These are phyloP conservation scores for Aegilops longissima DNA, from an alignment of 176 grass and related monocot species.

Conservation along the genomic window DNA sequence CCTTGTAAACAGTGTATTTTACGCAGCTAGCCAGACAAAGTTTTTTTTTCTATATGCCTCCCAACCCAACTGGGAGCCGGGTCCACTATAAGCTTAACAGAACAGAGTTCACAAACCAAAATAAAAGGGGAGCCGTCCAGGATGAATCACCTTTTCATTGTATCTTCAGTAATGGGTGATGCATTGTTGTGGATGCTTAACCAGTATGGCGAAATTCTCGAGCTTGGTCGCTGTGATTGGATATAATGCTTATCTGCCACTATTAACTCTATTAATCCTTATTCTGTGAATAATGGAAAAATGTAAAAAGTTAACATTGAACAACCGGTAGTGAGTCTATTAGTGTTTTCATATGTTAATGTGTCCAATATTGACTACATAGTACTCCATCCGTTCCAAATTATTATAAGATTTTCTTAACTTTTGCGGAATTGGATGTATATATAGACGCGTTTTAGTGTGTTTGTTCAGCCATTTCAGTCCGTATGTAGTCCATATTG, in stretches of 20 bases:
- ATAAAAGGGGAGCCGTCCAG: not conserved
- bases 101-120: too few relatives aligned
- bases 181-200: not conserved
- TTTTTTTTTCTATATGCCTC: too few relatives aligned
- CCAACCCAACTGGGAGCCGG: too few relatives aligned
- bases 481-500: too few relatives aligned
- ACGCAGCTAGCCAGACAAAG: not conserved
- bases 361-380: not conserved
- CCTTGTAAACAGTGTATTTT: not conserved
- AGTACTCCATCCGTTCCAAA: too few relatives aligned
- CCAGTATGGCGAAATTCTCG: not conserved
- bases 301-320: not conserved
- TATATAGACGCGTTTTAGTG: too few relatives aligned
- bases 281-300: not conserved
- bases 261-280: not conserved
- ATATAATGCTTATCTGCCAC: not conserved
- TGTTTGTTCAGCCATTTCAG: too few relatives aligned
- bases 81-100: too few relatives aligned
- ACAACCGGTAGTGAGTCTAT: not conserved
- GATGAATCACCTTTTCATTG: not conserved
- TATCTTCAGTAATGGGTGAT: not conserved
- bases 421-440: too few relatives aligned
- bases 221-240: not conserved
- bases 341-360: slow-evolving; percentile 10
- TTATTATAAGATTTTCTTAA: too few relatives aligned